Base-by-base conservation (phyloP, 1,284 basidiomycete species). In the Athelia psychrophila region DNA sequence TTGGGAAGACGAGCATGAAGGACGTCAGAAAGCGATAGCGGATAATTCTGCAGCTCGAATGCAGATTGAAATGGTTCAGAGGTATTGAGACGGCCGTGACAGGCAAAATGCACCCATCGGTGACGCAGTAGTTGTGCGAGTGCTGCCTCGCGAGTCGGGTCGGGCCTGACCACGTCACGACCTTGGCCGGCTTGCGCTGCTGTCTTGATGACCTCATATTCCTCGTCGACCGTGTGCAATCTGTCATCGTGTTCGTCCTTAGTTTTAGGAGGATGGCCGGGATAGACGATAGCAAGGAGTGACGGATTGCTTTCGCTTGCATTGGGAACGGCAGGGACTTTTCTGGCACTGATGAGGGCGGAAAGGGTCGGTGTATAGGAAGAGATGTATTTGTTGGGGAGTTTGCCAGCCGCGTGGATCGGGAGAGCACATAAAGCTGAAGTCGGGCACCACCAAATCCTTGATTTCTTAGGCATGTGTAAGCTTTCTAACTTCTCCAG, bases 401-500 rank as follows among this genome's bases (percentile, higher is more conserved):
- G 50, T n/a, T 53, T 51, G 6, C 66, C 64, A 9, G 74, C 73
- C 1, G 73, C 72, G 30, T 77, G 75, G 1, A 77, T 54, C 2
- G 76, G 76, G 13, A 77, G 52, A 13, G 59, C 57, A 16, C 66
- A 57, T 23, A 76, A 58, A 3, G 48, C 40, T 1, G 64, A 64
- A 0, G 70, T 71, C 2, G 72, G 73, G 50, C 73, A 77, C 75
- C 76, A 78, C 73, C 75, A 77, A n/a, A 78, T 60, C 10, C 69
- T 67, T 1, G 70, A 65, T 16, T 65, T 56, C 16, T 45, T 47
- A 1, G 51, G 48, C 3, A 55, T 13, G 27, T 13, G 6, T 13
- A 30, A 6, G 27, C 27, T 30, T 30, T 30, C 27, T 47, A 22
- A 24, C 35, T 50, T 52, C 23, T 60, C 54, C 15, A 66, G 51